Base-by-base conservation (phyloP, 2,329 filamentous ascomycete genomes). In the Pestalotiopsis sp. region DNA sequence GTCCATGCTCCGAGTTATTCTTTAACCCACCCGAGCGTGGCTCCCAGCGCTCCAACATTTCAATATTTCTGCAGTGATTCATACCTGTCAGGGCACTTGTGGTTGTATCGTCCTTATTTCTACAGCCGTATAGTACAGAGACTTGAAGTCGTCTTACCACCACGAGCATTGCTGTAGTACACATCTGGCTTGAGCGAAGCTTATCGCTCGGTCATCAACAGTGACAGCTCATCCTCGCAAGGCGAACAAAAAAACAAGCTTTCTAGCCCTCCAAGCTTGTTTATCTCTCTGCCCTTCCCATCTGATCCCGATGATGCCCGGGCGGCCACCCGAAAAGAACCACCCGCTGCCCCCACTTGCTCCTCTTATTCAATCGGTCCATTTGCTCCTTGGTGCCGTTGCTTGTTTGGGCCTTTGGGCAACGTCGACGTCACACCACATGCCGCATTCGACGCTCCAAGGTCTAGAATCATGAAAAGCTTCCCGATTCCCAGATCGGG, bases 1-100 rank as follows among this genome's bases (percentile, higher is more conserved):
- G 84, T 86, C 84, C 84, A 75, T 78, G 83, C 78, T 83, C 78
- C 31, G 31, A 36, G 81, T 82, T 78, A 79, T 72, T 73, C 69
- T 70, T 62, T 62, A 62, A 38, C 74, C 61, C 67, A 85, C 84
- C 79, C 80, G 80, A 83, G 83, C 82, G 83, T 81, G 84, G 84
- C 84, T 86, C 84, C 84, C 72, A 78, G 83, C 77, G 84, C 76
- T 83, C 83, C 84, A 72, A 85, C 81, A 85, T 84, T 67, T 69
- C n/a, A 36, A 36, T 52, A 39, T 52, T 52, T 5, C 52, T 39
- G 23, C 11, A 23, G 25, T 56, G 39, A 3, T 62, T n/a, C 61
- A 27, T 64, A 23, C 61, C 38, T 20, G 12, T 12, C 14, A 41
- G 2, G 9, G 31, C 31, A 31, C 31, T n/a, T 12, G 14, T 1